These are phyloP conservation scores for Musa acuminata DNA, from an alignment of 176 grass and related monocot genomes.

Conservation along the genomic window DNA sequence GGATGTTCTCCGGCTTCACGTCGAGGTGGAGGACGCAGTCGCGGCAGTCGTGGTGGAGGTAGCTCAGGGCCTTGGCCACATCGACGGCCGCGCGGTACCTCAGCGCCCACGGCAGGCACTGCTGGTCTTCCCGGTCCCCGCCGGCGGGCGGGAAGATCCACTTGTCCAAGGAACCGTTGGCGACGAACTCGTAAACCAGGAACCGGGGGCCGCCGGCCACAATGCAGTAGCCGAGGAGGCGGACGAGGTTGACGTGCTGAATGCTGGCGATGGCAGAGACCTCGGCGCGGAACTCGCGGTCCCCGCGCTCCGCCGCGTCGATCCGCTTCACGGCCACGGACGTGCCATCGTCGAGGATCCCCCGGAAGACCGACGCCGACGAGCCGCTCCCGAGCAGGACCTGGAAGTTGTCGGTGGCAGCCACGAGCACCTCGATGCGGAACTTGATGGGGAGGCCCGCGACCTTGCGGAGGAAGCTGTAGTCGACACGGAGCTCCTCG, in stretches of 20 bases:
- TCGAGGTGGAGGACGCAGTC: constrained; percentile 44
- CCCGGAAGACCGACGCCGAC: constrained; percentile 41
- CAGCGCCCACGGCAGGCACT: constrained; percentile 31
- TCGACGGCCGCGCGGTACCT: constrained; percentile 27
- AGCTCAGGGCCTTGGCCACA: constrained; percentile 50
- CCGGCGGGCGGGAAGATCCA: constrained; percentile 35
- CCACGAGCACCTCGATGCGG: constrained; percentile 7
- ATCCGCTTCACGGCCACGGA: constrained; percentile 44
- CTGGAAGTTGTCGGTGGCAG: constrained; percentile 28
- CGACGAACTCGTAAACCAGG: constrained; percentile 46
- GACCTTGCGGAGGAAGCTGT: constrained; percentile 29
- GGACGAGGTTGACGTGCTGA: constrained; percentile 45
- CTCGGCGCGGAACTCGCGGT: constrained; percentile 36
- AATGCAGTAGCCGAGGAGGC: constrained; percentile 48
- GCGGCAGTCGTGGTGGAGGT: constrained; percentile 57
- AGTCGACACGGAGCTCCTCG: constrained; percentile 21
- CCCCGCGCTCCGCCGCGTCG: constrained; percentile 11
- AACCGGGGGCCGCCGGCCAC: constrained; percentile 10
- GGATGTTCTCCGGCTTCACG: constrained; percentile 65
- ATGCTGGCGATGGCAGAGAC: constrained; percentile 33
- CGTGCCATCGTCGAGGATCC: constrained; percentile 42
- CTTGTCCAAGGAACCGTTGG: constrained; percentile 45
- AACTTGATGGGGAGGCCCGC: constrained; percentile 14
- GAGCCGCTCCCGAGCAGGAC: constrained; percentile 33
- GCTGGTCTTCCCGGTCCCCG: constrained; percentile 6